Conservation (phyloP, 2,329 filamentous ascomycete genomes). For the Pyricularia grisea region DNA sequence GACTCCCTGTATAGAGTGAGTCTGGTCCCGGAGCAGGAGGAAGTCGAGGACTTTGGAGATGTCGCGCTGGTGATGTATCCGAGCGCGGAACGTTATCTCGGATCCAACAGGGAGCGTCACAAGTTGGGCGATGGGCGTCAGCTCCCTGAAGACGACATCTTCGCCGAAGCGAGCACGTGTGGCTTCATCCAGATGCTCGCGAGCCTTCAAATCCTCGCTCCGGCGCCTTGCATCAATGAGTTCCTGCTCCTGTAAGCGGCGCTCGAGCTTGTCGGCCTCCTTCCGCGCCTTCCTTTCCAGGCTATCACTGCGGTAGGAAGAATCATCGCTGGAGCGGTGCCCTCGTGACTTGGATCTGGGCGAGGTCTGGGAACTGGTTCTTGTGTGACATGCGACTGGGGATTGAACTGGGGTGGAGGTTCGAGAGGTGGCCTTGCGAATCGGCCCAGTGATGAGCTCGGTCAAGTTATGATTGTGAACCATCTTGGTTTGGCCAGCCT, state of each 20-base stretch:
- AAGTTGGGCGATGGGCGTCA: slow-evolving; percentile 11
- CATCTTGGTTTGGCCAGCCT: neutral
- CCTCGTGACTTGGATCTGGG: neutral
- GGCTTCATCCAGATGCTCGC: slow-evolving; percentile 4
- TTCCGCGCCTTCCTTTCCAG: slow-evolving; percentile 3
- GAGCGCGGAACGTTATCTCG: slow-evolving; percentile 57
- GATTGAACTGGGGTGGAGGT: neutral
- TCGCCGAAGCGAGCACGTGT: slow-evolving; percentile 3
- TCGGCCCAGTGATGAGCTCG: slow-evolving; percentile 1
- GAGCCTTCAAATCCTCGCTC: slow-evolving; percentile 5
- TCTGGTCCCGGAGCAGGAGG: slow-evolving; percentile 76
- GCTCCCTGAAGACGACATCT: slow-evolving; percentile 2
- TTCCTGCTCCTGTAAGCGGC: neutral
- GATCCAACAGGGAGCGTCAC: slow-evolving; percentile 33
- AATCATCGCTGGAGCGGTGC: neutral
- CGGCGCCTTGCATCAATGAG: neutral
- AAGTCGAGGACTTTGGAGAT: slow-evolving; percentile 80
- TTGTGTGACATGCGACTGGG: neutral
- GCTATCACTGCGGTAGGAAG: neutral
- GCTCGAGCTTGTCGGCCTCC: slow-evolving; percentile 4
- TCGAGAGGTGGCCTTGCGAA: neutral
- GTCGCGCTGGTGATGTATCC: slow-evolving; percentile 70
- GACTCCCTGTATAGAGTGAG: slow-evolving; percentile 76
- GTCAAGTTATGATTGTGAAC: neutral
- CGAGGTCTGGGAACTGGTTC: neutral